Evolutionary conservation across 169 alveolate genomes (phyloP).

Genomic region (Theileria luwenshuni): DNA sequence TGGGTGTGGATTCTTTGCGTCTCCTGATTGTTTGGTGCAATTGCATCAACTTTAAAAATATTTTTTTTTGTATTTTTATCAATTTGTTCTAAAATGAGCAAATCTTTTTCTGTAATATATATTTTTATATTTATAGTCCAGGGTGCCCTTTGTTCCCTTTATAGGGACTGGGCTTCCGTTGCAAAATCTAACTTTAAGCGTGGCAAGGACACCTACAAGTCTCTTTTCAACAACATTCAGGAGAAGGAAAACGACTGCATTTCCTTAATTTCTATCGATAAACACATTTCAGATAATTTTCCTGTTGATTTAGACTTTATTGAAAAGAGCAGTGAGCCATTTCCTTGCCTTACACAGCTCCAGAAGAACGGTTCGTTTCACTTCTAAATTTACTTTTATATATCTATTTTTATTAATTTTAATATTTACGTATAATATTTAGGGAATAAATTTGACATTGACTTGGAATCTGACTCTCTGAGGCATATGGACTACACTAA

Average conservation of each 20-base stretch:
- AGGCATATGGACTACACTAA: conserved; percentile 3
- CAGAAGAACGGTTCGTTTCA: background rate
- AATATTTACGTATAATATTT: background rate
- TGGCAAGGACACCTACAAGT: conserved; percentile 47
- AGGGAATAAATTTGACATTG: conserved; percentile 38
- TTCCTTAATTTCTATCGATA: conserved; percentile 11
- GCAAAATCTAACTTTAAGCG: conserved; percentile 35
- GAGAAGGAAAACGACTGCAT: conserved; percentile 54
- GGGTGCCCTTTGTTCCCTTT: background rate
- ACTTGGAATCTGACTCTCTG: conserved; percentile 10
- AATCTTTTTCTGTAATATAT: too few relatives aligned
- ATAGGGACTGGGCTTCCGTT: conserved; percentile 36
- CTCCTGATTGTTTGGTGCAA: too few relatives aligned
- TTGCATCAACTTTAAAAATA: too few relatives aligned
- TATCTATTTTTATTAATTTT: background rate
- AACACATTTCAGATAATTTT: background rate
- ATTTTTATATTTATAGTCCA: too few relatives aligned
- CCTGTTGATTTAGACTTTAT: conserved; percentile 17
- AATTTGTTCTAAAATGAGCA: background rate
- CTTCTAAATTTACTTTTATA: background rate
- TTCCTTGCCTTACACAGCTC: conserved; percentile 11
- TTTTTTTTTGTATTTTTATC: too few relatives aligned
- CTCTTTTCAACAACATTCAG: conserved; percentile 15
- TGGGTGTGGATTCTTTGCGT: too few relatives aligned
- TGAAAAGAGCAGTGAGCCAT: conserved; percentile 7